Base-by-base conservation (phyloP, 192 early-diverging fungal species). In the Physocladia obscura region DNA sequence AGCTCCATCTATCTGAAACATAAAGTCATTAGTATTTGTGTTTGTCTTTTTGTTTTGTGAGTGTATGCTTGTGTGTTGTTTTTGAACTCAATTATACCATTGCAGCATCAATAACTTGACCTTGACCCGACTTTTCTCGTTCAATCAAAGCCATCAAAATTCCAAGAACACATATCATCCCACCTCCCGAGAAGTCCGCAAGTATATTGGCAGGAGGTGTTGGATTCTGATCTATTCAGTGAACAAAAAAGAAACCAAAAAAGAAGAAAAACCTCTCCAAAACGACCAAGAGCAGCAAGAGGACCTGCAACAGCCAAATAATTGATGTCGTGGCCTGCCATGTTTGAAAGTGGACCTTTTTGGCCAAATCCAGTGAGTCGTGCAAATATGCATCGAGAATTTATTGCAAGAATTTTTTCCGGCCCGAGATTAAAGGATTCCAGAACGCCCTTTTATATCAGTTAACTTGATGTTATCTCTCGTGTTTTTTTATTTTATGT, bases 291-390 rank as follows among this genome's bases (percentile, higher is more conserved):
- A 22, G 83, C 82, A 30, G 73, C 85, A 47, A 89, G 57, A 24
- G 84, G 74, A 29, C 89, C 89, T 15, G 89, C 82, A 31, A 89
- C 80, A 19, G 88, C 81, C 2, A 89, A 57, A 62, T 90, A 90
- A 58, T 90, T 90, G 55, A 89, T 84, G 74, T 90, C 37, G 81
- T 72, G 74, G 26, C 68, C 74, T 3, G 74, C 69, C 70, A 64
- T 74, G 32, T 57, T 55, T 4, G 62, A 22, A 26, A 50, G 50
- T 48, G 19, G n/a, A 63, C 81, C 86, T 21, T 37, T 57, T 52
- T 90, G 89, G 19, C 89, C 89, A 74, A 85, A 90, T 15, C 89
- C 89, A n/a, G 83, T 90, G 70, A 89, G 67, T 13, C 87, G 70
- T 2, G 84, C 88, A 74, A 83, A 83, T 57, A 90, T 77, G 54